These are phyloP conservation scores for Nissolia schottii DNA, from an alignment of 306 rosid genomes.

Conservation along the genomic window DNA sequence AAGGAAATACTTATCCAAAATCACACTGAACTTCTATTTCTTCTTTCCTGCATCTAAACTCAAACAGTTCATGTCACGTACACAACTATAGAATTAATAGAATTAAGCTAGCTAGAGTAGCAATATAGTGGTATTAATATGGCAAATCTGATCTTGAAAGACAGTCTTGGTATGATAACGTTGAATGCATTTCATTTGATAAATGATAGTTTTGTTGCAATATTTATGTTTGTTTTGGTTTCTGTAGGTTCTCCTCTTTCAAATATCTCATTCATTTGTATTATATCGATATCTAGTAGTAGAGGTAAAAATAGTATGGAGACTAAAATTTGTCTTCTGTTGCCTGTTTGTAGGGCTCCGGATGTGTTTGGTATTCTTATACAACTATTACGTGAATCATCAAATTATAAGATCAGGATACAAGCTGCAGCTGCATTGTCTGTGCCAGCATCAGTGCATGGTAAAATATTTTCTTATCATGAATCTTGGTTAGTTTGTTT, in stretches of 20 bases:
- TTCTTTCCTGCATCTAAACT: no score
- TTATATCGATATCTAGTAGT: not conserved
- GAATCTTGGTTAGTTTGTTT: not conserved
- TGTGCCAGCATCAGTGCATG: conserved; percentile 66
- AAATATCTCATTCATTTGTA: not conserved
- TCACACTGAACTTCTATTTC: no score
- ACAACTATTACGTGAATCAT: conserved; percentile 73
- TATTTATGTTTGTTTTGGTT: not conserved
- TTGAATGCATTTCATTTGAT: not conserved
- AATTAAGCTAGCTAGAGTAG: not conserved
- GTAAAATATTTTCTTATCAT: conserved; percentile 36
- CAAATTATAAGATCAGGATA: conserved; percentile 86
- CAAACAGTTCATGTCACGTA: not conserved
- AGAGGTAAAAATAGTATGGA: no score
- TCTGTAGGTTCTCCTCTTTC: not conserved
- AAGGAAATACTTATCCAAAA: no score
- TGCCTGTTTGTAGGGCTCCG: conserved; percentile 60
- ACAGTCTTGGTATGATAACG: no score
- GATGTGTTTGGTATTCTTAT: conserved; percentile 77
- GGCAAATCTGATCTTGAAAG: not conserved
- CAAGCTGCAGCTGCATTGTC: conserved; percentile 98
- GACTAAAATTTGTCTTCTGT: not conserved
- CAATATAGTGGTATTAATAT: no score
- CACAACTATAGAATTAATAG: not conserved
- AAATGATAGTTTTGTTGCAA: not conserved